Evolutionary conservation across 2,329 filamentous ascomycete genomes (phyloP), one percentile per base, ranked within the genome.

Genomic region (Colletotrichum sublineola): DNA sequence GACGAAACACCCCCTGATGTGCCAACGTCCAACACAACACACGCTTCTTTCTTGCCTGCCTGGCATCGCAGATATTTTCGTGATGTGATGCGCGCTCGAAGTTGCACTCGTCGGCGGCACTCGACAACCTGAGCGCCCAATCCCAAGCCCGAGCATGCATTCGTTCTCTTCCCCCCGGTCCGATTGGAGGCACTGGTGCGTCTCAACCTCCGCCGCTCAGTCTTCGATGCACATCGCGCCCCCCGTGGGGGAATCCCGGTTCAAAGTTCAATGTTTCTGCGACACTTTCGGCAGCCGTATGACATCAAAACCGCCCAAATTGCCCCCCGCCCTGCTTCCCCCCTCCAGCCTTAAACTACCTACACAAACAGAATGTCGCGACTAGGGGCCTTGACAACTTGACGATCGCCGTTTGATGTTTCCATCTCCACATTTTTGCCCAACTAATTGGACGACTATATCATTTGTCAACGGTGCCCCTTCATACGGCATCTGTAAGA

Each of bases 221-320:
- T 44, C 70, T 66, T 70, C 69, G 53, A 48, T 15, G 55, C 66
- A 65, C 65, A 46, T 46, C 29, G 65, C 42, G 65, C 42, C 52
- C 68, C 68, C 66, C 60, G 66, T 72, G 70, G 70, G 69, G 69
- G 60, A 72, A 69, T 42, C 66, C 70, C 70, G 66, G 70, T 50
- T 15, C 40, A 72, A 65, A 55, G 53, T 52, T 60, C 36, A 69
- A 61, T 40, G 44, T 46, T 67, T 56, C 62, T 62, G 57, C 66
- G 48, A 63, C 57, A 48, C 63, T 68, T 46, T 44, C 29, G 65
- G 29, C 14, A 20, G 15, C 44, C 36, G 58, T 66, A 64, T 64
- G 66, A 64, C 53, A 69, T 64, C 53, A 36, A 69, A 64, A 64
- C 61, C 56, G 20, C 29, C 63, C 38, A 31, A 52, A 65, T 15